Evolutionary conservation across 75 land plant genomes (phyloP), one percentile per base, ranked within the genome.

Genomic region (Cupressus sempervirens): DNA sequence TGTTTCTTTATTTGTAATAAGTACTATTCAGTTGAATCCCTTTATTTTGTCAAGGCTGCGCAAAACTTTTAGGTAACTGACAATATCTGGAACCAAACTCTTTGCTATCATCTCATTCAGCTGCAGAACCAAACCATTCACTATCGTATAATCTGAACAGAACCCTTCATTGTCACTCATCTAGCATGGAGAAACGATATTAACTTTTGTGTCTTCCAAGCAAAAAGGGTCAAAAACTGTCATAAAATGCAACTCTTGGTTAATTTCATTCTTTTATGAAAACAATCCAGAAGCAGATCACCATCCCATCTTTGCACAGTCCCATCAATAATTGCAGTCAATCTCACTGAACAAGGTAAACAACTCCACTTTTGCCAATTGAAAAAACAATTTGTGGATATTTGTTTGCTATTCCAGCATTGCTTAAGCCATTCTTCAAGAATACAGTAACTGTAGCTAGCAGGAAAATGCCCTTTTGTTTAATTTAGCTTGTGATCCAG

Each of bases 381-480:
- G 80, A 29, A 48, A 15, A 53, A 90, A 90, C 52, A 89, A 70
- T 46, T 82, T 84, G 40, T 87, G 34, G 7, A 89, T 91, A 82
- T 84, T n/a, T 86, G 54, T 80, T 84, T 43, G 90, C 80, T 87
- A 85, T 86, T n/a, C 93, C 88, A 68, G 67, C 88, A 83, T 89
- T 92, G 83, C 93, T 94, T 54, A 92, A 95, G 62, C 91, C 95
- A 86, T 84, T 68, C 15, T 94, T 90, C 67, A 79, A 50, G 79
- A 38, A 14, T 58, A 75, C 83, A 83, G 82, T 82, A 14, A 90
- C 81, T 58, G 72, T 54, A 88, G 92, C 91, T 46, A 90, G 93
- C 62, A 50, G 70, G 52, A 95, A 87, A 10, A 96, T 97, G 54
- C 87, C 87, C n/a, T 35, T 75, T 52, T 90, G 83, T 80, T 86